Conservation (phyloP, 2,329 filamentous ascomycete genomes). For the Verticillium zaregamsianum region DNA sequence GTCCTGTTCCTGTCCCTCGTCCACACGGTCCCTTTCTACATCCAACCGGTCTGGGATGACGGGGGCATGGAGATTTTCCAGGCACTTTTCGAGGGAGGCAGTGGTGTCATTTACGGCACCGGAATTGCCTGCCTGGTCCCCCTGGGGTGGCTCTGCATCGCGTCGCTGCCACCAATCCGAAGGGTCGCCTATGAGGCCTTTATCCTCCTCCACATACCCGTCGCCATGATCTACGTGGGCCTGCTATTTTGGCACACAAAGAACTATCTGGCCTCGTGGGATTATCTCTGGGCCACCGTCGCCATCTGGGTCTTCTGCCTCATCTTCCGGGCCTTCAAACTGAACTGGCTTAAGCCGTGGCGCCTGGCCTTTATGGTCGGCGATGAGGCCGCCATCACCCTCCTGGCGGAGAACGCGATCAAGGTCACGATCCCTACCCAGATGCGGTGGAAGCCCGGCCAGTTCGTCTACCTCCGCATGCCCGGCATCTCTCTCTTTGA, state of each 20-base stretch:
- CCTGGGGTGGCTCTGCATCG: constrained; percentile 76
- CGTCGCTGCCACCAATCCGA: constrained; percentile 76
- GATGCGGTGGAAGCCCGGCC: constrained; percentile 87
- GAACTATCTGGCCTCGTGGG: constrained; percentile 87
- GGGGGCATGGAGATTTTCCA: constrained; percentile 68
- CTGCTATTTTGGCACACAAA: constrained; percentile 95
- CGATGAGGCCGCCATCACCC: constrained; percentile 83
- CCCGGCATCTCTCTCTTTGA: constrained; percentile 86
- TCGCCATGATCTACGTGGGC: constrained; percentile 74
- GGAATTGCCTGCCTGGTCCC: constrained; percentile 80
- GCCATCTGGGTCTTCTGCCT: constrained; percentile 77
- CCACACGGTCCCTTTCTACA: constrained; percentile 84
- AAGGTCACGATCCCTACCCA: constrained; percentile 93
- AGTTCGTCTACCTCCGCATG: constrained; percentile 93
- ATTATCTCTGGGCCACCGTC: constrained; percentile 78
- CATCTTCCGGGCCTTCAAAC: constrained; percentile 69
- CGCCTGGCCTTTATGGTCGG: constrained; percentile 79
- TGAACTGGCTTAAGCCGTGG: constrained; percentile 86
- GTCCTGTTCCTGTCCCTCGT: constrained; percentile 78
- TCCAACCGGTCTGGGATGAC: constrained; percentile 83
- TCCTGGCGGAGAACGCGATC: constrained; percentile 90
- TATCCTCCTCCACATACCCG: constrained; percentile 74
- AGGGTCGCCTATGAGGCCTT: constrained; percentile 82
- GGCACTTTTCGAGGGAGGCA: constrained; percentile 60
- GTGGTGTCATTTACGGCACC: constrained; percentile 76